Evolutionary conservation across 495 filamentous ascomycete species (phyloP), one percentile per base, ranked within the genome.

Genomic region (Aspergillus ellipticus): DNA sequence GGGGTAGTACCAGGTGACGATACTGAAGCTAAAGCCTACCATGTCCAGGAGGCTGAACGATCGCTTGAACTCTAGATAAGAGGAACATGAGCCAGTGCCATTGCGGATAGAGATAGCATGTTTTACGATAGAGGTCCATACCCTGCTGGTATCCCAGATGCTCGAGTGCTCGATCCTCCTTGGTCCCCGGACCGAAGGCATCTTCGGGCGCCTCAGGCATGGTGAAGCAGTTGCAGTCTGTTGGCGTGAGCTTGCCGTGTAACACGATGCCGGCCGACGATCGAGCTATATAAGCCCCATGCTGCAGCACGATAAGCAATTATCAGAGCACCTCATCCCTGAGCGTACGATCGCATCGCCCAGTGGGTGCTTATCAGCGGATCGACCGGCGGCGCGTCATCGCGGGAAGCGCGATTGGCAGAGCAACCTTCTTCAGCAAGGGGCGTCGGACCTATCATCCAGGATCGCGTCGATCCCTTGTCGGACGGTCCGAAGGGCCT

Each of bases 21-120:
- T 78, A 50, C 74, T 79, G 64, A 85, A 84, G 50, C 72, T 77
- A 65, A 85, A 83, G 3, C 80, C 81, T 46, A 85, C 71, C 80
- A 85, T 85, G 46, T 78, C 79, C 31, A 85, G 60, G 42, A 84
- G 57, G n/a, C 81, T 73, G 51, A 82, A 85, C 9, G 78, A 78
- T 13, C 82, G 74, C 57, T 81, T 81, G 56, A 84, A 72, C 65
- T 84, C 82, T 81, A 35, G 6, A 11, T 29, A 13, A 11, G 6
- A 37, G 41, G 35, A 8, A 21, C 10, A 39, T 49, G 15, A 48
- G 43, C 20, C 16, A 45, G 24, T 35, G 15, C 3, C 24, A 31
- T 15, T 51, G 6, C 17, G 5, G 10, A 6, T 17, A 4, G 6
- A 26, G 37, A 17, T n/a, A n/a, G n/a, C n/a, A n/a, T n/a, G n/a